Evolutionary conservation across 2,329 filamentous ascomycete species (phyloP).

Genomic region (Fusarium xyrophilum): DNA sequence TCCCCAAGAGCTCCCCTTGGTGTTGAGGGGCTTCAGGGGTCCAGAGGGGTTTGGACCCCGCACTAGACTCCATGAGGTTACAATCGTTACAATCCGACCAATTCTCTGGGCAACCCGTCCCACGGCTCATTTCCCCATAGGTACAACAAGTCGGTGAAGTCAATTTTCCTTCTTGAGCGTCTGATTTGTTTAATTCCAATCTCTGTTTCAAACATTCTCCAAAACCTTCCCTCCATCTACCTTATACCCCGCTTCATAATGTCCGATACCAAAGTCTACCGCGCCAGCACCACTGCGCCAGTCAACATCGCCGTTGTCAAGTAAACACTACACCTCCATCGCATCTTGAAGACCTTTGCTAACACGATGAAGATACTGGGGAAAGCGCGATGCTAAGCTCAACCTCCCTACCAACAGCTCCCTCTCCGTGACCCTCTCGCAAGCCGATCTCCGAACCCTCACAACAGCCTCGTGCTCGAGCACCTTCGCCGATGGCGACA

Average conservation of each 20-base stretch:
- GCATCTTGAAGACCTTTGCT: neutral
- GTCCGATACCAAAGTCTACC: slow-evolving; percentile 71
- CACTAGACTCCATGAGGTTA: slow-evolving; percentile 38
- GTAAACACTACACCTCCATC: slow-evolving; percentile 53
- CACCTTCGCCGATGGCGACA: slow-evolving; percentile 69
- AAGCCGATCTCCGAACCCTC: slow-evolving; percentile 90
- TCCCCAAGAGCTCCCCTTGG: slow-evolving; percentile 10
- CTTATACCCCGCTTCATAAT: slow-evolving; percentile 43
- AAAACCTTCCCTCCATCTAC: neutral
- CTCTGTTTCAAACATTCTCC: neutral
- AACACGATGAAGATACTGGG: slow-evolving; percentile 72
- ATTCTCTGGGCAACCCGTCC: slow-evolving; percentile 16
- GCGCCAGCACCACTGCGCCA: slow-evolving; percentile 93
- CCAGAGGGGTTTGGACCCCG: slow-evolving; percentile 37
- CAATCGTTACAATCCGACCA: slow-evolving; percentile 13
- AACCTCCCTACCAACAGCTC: slow-evolving; percentile 99
- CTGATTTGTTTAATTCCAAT: neutral
- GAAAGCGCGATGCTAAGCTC: slow-evolving; percentile 90
- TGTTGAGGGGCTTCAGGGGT: slow-evolving; percentile 38
- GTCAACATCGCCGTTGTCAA: slow-evolving; percentile 99
- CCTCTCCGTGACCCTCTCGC: slow-evolving; percentile 93
- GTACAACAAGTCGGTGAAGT: slow-evolving; percentile 42
- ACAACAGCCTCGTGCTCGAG: slow-evolving; percentile 92
- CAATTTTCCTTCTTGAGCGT: slow-evolving; percentile 6
- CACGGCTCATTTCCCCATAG: slow-evolving; percentile 37